Conservation (phyloP, 1,284 basidiomycete species). For the Cutaneotrichosporon spelunceum region DNA sequence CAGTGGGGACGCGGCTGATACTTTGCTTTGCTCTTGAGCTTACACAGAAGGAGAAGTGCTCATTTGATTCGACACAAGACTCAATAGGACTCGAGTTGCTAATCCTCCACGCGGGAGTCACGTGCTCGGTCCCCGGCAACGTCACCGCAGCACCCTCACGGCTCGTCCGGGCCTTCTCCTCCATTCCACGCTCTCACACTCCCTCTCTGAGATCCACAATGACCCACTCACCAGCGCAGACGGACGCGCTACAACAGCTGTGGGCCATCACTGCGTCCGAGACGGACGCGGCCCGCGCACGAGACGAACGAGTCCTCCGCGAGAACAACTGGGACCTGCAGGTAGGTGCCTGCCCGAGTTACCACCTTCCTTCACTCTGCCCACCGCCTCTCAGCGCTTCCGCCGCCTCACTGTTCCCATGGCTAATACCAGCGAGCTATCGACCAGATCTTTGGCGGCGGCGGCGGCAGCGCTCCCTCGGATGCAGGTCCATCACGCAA, state of each 20-base stretch:
- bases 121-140: not conserved
- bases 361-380: not conserved
- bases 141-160: not conserved
- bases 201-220: constrained; percentile 1
- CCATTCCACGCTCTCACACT: not conserved
- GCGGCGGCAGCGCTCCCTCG: constrained; percentile 9
- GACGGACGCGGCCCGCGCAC: constrained; percentile 32
- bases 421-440: constrained; percentile 29
- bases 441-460: constrained; percentile 41
- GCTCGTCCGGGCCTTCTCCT: not conserved
- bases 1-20: too few species aligned
- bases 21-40: too few species aligned
- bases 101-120: not conserved
- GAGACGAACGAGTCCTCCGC: constrained; percentile 45
- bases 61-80: too few species aligned
- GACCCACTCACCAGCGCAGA: constrained; percentile 35
- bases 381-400: not conserved
- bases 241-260: constrained; percentile 43
- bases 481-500: constrained; percentile 11
- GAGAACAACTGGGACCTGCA: constrained; percentile 51
- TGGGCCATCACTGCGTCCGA: constrained; percentile 47
- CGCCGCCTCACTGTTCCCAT: not conserved
- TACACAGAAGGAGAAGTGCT: too few species aligned
- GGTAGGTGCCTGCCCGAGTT: constrained; percentile 37
- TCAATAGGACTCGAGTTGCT: too few species aligned